A percentile compares a stretch with the other conserved stretches of the same genome.
Evolutionary conservation across 202 grass and related monocot species (phyloP).

Genomic region (Schoenoplectus tabernaemontani): DNA sequence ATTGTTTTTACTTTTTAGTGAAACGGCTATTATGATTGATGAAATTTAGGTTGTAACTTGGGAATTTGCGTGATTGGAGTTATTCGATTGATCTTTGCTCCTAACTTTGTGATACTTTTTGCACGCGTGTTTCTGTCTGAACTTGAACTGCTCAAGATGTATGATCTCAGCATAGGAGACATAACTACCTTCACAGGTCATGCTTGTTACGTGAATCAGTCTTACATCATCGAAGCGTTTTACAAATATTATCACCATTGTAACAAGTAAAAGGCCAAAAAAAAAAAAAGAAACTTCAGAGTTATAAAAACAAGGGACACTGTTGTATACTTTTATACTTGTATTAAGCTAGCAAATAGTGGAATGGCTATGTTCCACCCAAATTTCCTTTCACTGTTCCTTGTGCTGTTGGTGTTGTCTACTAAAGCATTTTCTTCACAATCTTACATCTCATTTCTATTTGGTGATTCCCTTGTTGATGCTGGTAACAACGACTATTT

Average conservation of each 20-base stretch:
- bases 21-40: not conserved
- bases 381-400: conserved; percentile 16
- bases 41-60: not conserved
- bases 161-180: conserved; percentile 13
- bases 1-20: conserved; percentile 19
- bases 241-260: not conserved
- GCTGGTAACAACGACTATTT: conserved; percentile 85
- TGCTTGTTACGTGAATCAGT: conserved; percentile 21
- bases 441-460: conserved; percentile 49
- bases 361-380: conserved; percentile 28
- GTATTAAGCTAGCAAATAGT: not conserved
- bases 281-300: not conserved
- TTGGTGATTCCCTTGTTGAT: conserved; percentile 88
- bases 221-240: not conserved
- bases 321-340: not conserved
- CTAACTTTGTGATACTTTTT: conserved; percentile 4
- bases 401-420: conserved; percentile 29
- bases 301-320: conserved; percentile 1
- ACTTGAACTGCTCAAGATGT: conserved; percentile 11
- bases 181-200: conserved; percentile 16
- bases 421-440: conserved; percentile 24
- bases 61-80: not conserved
- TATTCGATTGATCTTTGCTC: not conserved
- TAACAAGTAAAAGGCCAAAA: not conserved
- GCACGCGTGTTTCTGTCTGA: not conserved